Base-by-base conservation (phyloP, 2,329 filamentous ascomycete genomes). In the Acrocalymma vagum region DNA sequence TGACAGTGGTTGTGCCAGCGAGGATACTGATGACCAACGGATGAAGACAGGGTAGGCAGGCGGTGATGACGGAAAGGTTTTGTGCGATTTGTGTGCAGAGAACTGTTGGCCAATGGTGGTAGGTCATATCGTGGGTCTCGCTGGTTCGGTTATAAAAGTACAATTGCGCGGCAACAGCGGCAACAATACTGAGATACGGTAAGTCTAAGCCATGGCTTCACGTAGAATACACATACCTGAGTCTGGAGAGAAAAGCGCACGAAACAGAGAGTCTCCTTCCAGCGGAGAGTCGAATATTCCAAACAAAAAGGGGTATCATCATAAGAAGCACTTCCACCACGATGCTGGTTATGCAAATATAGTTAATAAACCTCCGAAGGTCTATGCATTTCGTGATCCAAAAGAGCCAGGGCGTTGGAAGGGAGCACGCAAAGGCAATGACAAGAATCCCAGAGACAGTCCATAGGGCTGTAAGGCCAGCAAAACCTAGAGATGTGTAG, bases 41-140 rank as follows among this genome's bases (percentile, higher is more conserved):
- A 16, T 60, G 53, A 2, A 64, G 41, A 13, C 45, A 54, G 10
- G 59, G 60, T 3, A 64, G 38, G 24, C 58, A 62, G 15, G 62
- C 60, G 21, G 54, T 61, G 25, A 63, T 59, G 40, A 65, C 34
- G 25, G 59, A 58, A 9, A 65, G 53, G 6, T 62, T 58, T 26
- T 65, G 62, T 15, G 60, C 56, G 13, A 63, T 48, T 24, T 64
- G 60, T 21, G 58, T 35, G 39, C 54, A 60, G 1, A 65, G 48
- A 3, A 47, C 48, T 0, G 40, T 43, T 4, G 44, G 45, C 60
- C 59, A 65, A 26, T 42, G 51, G 16, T 47, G 20, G 28, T 47
- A 50, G 8, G 53, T 52, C n/a, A 42, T 41, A 24, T 56, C 47
- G 13, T 3, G 6, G 7, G 45, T 42, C 2, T 18, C 6, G 6